Conservation (phyloP, 768 basidiomycete genomes). For the Gelatoporia subvermispora region DNA sequence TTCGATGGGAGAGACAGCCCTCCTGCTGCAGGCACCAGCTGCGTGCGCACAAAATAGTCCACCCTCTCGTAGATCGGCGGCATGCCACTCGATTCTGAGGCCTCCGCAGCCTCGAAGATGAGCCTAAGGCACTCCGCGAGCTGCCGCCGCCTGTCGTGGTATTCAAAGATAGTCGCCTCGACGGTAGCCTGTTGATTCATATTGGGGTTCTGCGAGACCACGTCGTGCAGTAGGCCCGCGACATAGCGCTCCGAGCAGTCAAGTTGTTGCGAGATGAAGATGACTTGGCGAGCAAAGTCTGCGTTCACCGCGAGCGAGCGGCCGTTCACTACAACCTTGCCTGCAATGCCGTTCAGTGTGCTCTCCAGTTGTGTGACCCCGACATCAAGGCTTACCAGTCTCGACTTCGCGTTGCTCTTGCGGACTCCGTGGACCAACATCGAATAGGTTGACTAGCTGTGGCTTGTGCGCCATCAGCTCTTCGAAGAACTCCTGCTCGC, state of each 20-base stretch:
- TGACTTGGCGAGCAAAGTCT: slow-evolving; percentile 72
- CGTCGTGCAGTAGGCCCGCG: slow-evolving; percentile 61
- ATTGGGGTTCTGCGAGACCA: slow-evolving; percentile 64
- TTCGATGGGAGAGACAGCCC: slow-evolving; percentile 46
- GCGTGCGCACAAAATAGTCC: slow-evolving; percentile 47
- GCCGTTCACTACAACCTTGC: slow-evolving; percentile 60
- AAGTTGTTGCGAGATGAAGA: slow-evolving; percentile 79
- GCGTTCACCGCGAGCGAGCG: slow-evolving; percentile 68
- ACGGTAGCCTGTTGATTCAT: slow-evolving; percentile 50
- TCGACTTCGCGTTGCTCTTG: slow-evolving; percentile 72
- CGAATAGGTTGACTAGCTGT: slow-evolving; percentile 57
- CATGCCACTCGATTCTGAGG: slow-evolving; percentile 39
- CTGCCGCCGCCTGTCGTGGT: slow-evolving; percentile 64
- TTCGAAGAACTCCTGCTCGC: slow-evolving; percentile 74
- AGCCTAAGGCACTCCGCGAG: slow-evolving; percentile 67
- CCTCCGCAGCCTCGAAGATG: slow-evolving; percentile 61
- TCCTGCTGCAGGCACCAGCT: slow-evolving; percentile 44
- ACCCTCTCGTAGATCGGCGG: slow-evolving; percentile 48
- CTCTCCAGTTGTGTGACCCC: no score
- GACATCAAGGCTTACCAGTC: slow-evolving; percentile 47
- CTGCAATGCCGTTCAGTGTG: no score
- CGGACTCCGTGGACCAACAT: slow-evolving; percentile 55
- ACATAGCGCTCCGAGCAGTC: slow-evolving; percentile 78
- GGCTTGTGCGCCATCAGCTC: slow-evolving; percentile 64
- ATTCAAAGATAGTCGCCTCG: slow-evolving; percentile 62